A percentile compares a stretch with the other conserved stretches of the same genome.
These are phyloP conservation scores for Colletotrichum costaricense DNA, from an alignment of 2,329 filamentous ascomycete genomes.

Conservation along the genomic window DNA sequence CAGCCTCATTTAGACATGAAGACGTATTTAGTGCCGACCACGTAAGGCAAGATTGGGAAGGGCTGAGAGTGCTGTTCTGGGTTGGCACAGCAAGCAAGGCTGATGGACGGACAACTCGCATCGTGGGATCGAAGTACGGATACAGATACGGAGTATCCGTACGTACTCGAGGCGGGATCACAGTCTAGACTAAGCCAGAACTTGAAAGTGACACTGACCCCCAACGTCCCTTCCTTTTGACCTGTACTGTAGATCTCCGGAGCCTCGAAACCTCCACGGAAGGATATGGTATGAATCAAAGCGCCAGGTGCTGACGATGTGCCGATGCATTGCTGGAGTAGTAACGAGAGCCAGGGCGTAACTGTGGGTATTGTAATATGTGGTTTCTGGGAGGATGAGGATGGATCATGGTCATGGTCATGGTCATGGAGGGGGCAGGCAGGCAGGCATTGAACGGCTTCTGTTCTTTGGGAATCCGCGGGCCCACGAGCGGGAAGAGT, in stretches of 20 bases:
- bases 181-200: background rate
- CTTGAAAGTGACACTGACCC: background rate
- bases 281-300: background rate
- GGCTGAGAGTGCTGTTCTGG: conserved; percentile 33
- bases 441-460: conserved; percentile 1
- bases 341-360: conserved; percentile 6
- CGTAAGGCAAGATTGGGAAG: background rate
- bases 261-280: background rate
- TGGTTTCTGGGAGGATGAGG: background rate
- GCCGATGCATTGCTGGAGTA: background rate
- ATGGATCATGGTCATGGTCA: background rate
- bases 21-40: background rate
- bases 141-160: background rate
- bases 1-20: conserved; percentile 58
- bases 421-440: too few species aligned
- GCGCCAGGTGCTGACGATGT: background rate
- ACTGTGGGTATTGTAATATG: conserved; percentile 1
- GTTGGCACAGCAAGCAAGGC: conserved; percentile 42
- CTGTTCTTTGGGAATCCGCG: conserved; percentile 12
- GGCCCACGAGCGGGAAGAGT: conserved; percentile 7
- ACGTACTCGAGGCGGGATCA: background rate
- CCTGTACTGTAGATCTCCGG: background rate
- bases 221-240: background rate
- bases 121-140: background rate
- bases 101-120: conserved; percentile 37